These are phyloP conservation scores for Cinnamomum micranthum DNA, from an alignment of 164 flowering plant genomes.

Conservation along the genomic window DNA sequence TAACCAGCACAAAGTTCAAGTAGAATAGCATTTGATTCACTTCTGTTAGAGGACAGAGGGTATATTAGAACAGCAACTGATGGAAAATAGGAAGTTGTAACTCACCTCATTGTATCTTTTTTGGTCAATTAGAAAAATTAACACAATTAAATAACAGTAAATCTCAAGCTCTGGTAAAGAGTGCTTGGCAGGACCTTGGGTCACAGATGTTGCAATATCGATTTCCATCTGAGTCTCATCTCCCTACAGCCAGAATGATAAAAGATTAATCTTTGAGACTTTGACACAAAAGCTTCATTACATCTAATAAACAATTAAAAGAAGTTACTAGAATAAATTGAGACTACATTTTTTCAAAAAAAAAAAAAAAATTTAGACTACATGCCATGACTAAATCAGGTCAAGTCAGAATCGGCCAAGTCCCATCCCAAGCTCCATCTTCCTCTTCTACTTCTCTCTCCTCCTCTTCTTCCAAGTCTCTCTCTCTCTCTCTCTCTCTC, in stretches of 20 bases:
- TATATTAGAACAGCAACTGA: not conserved
- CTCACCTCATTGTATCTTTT: constrained; percentile 70
- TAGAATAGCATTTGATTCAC: not conserved
- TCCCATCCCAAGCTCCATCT: no score
- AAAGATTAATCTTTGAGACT: not conserved
- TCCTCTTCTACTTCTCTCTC: no score
- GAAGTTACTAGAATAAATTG: not conserved
- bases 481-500: no score
- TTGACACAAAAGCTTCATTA: not conserved
- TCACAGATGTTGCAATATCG: constrained; percentile 69
- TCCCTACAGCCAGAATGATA: constrained; percentile 39
- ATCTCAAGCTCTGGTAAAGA: constrained; percentile 83
- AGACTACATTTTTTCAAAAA: not conserved
- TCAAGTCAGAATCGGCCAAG: no score
- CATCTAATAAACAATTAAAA: not conserved
- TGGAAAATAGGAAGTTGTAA: not conserved
- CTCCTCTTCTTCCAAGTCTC: no score
- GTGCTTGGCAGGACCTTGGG: constrained; percentile 52
- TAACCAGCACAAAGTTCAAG: not conserved
- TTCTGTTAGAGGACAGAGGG: not conserved
- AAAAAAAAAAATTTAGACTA: no score
- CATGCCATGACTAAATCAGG: no score
- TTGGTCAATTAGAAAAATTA: constrained; percentile 87
- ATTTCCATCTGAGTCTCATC: constrained; percentile 91
- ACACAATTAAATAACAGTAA: constrained; percentile 72